Conservation (phyloP, 1,284 basidiomycete genomes). For the Baeospora myosura region DNA sequence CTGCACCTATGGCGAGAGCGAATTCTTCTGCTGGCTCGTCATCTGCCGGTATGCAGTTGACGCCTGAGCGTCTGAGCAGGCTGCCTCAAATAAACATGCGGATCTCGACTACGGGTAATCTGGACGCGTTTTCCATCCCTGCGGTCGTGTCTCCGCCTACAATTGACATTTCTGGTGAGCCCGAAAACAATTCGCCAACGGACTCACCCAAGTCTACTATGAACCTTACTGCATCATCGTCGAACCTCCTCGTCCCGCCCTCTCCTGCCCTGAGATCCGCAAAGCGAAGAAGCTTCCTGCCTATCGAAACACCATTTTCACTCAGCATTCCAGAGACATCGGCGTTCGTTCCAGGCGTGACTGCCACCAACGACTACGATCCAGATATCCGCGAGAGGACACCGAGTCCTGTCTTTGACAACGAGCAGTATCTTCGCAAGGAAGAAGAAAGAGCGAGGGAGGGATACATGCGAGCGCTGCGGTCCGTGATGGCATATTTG, state of each 20-base stretch:
- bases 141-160: constrained; percentile 21
- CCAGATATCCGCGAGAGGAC: constrained; percentile 27
- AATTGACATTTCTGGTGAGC: constrained; percentile 15
- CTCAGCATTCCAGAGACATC: constrained; percentile 55
- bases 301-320: constrained; percentile 55
- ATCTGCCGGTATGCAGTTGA: constrained; percentile 13
- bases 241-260: constrained; percentile 42
- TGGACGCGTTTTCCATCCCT: constrained; percentile 35
- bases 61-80: constrained; percentile 26
- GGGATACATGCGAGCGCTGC: constrained; percentile 68
- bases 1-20: constrained; percentile 13
- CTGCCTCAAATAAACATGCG: constrained; percentile 61
- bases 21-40: constrained; percentile 18
- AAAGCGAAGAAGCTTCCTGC: constrained; percentile 81
- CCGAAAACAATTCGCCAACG: constrained; percentile 6
- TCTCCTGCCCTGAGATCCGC: constrained; percentile 41
- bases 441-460: constrained; percentile 68
- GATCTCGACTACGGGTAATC: constrained; percentile 57
- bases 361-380: constrained; percentile 40
- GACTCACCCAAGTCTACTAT: constrained; percentile 10
- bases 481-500: constrained; percentile 90
- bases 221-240: constrained; percentile 20
- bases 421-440: constrained; percentile 44
- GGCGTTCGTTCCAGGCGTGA: constrained; percentile 49
- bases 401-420: constrained; percentile 40